Conservation (phyloP, 1,139 yeast species). For the Suhomyces bribrorum region DNA sequence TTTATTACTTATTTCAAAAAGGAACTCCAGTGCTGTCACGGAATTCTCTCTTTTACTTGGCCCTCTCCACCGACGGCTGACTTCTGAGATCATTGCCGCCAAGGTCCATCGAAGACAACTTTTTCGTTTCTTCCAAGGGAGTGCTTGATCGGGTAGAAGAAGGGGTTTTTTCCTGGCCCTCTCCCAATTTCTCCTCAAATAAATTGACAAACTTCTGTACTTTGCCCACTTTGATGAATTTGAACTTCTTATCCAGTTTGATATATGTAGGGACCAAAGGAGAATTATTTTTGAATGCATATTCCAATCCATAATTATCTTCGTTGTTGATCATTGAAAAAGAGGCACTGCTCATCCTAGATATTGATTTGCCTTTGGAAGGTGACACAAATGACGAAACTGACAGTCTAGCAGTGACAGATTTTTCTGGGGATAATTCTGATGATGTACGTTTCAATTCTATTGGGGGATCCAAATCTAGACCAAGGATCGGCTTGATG, state of each 20-base stretch:
- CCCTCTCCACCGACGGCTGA: neutral
- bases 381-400: conserved; percentile 22
- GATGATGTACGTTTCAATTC: conserved; percentile 1
- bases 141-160: conserved; percentile 8
- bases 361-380: conserved; percentile 15
- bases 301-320: conserved; percentile 28
- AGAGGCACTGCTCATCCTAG: conserved; percentile 24
- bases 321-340: conserved; percentile 24
- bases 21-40: neutral
- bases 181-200: conserved; percentile 42
- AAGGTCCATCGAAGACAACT: neutral
- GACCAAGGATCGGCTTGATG: no score
- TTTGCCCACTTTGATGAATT: conserved; percentile 50
- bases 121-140: conserved; percentile 1
- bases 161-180: conserved; percentile 7
- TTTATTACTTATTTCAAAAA: no score
- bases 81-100: neutral
- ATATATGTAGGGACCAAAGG: conserved; percentile 41
- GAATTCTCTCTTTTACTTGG: conserved; percentile 1
- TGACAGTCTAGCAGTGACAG: conserved; percentile 6
- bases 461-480: conserved; percentile 14
- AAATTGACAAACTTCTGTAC: conserved; percentile 50
- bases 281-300: conserved; percentile 33
- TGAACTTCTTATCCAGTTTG: conserved; percentile 46
- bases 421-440: conserved; percentile 5